These are phyloP conservation scores for Sporodiniella umbellata DNA, from an alignment of 371 early-diverging fungal genomes.

Conservation along the genomic window DNA sequence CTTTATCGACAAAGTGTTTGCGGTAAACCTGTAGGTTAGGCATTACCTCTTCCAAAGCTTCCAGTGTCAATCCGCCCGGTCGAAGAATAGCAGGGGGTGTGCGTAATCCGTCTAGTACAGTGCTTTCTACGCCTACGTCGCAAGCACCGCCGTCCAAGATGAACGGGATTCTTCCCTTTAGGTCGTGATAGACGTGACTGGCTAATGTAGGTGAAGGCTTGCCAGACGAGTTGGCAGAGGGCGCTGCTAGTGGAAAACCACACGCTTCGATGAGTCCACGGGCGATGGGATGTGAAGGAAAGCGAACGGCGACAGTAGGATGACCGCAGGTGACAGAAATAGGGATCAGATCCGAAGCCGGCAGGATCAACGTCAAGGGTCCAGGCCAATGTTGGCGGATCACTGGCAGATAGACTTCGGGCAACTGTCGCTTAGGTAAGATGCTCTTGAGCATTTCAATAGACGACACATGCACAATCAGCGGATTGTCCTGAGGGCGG, in stretches of 20 bases:
- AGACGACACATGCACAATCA: constrained; percentile 97
- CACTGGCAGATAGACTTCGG: constrained; percentile 60
- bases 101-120: constrained; percentile 86
- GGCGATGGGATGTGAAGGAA: constrained; percentile 93
- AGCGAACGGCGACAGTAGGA: constrained; percentile 91
- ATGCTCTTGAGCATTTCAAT: constrained; percentile 83
- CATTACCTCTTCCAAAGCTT: constrained; percentile 60
- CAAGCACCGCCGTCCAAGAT: constrained; percentile 95
- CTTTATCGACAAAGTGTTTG: constrained; percentile 70
- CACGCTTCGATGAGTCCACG: constrained; percentile 84
- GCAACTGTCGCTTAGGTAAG: constrained; percentile 58
- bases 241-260: constrained; percentile 96
- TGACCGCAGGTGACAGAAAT: constrained; percentile 84
- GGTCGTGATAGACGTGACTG: constrained; percentile 88
- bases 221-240: constrained; percentile 99
- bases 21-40: constrained; percentile 72
- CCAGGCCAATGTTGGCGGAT: constrained; percentile 96
- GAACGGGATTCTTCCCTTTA: constrained; percentile 79
- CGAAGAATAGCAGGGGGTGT: constrained; percentile 84
- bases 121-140: constrained; percentile 93
- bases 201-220: constrained; percentile 96
- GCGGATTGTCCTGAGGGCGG: constrained; percentile 97
- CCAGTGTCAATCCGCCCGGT: constrained; percentile 97
- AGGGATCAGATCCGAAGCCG: constrained; percentile 68
- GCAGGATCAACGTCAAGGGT: constrained; percentile 94